Conservation (phyloP, 768 basidiomycete genomes). For the Chiua virens region DNA sequence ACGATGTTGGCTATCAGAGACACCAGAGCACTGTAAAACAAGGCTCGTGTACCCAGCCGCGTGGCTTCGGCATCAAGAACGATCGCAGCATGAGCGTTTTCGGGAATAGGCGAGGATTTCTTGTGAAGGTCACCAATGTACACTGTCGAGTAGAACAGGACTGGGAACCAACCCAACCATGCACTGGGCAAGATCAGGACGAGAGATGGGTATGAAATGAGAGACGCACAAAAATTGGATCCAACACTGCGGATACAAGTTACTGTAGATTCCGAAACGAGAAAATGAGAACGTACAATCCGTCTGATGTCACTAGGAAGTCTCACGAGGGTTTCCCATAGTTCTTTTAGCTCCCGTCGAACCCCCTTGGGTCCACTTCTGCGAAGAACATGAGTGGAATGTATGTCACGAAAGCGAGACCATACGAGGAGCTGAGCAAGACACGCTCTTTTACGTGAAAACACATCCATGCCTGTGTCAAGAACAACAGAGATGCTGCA, state of each 20-base stretch:
- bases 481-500: constrained; percentile 64
- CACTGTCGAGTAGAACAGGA: constrained; percentile 84
- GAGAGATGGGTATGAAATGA: background rate
- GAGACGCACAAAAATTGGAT: constrained; percentile 77
- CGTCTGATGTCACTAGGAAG: constrained; percentile 75
- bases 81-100: constrained; percentile 32
- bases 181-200: constrained; percentile 43
- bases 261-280: constrained; percentile 6
- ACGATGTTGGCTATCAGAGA: constrained; percentile 66
- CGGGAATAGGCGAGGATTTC: constrained; percentile 35
- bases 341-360: constrained; percentile 51
- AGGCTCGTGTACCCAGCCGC: constrained; percentile 78
- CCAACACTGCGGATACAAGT: constrained; percentile 50
- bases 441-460: constrained; percentile 71
- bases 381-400: constrained; percentile 3
- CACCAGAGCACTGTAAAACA: constrained; percentile 75
- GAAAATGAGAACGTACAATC: constrained; percentile 56
- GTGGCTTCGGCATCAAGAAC: constrained; percentile 67
- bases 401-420: background rate
- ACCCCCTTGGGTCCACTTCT: constrained; percentile 31
- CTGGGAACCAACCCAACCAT: constrained; percentile 91
- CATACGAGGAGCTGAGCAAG: constrained; percentile 45
- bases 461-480: constrained; percentile 63
- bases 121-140: constrained; percentile 90
- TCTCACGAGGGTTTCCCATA: constrained; percentile 69